Base-by-base conservation (phyloP, 768 basidiomycete species). In the Leccinum incarnatum region DNA sequence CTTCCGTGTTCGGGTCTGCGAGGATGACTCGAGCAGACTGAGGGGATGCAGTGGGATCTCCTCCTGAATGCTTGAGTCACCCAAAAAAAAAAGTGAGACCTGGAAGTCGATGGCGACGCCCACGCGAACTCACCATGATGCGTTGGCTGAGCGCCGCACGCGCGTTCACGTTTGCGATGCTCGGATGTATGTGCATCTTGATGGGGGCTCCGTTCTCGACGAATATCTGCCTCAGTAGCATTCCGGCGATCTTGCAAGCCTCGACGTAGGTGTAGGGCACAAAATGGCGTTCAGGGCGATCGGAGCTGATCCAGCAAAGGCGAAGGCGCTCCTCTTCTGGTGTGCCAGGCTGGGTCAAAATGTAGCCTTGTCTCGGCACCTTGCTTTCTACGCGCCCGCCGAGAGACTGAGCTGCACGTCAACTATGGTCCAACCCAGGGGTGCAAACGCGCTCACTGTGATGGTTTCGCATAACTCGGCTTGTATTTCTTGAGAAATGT, bases 221-320 rank as follows among this genome's bases (percentile, higher is more conserved):
- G 60, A 93, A 92, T 34, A 92, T 88, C 66, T 91, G 89, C 71
- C 83, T 88, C 54, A 92, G 67, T 14, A 89, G 71, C 79, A 83
- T 84, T 12, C 87, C 86, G 0, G 84, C 82, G n/a, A 87, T 81
- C 71, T 88, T 90, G 75, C 91, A 92, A n/a, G 90, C 88, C 37
- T 91, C 89, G 15, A 93, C 83, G 67, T 84, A 93, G 52, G 88
- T 89, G 69, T 87, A 87, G 8, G 90, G 90, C 47, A 92, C 90
- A 61, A 93, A 89, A 69, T 83, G 81, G 56, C 91, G 77, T 29
- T 89, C 87, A 7, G 91, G 90, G 57, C 90, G 77, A 62, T 91
- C 89, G 2, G 74, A 53, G 57, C 79, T 83, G 25, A 78, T 78
- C 90, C 91, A 92, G 63, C 89, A 91, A 30, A 84, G 74, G 45